A percentile compares a stretch with the other conserved stretches of the same genome.
Evolutionary conservation across 768 basidiomycete species (phyloP).

Genomic region (Lepiota subincarnata): DNA sequence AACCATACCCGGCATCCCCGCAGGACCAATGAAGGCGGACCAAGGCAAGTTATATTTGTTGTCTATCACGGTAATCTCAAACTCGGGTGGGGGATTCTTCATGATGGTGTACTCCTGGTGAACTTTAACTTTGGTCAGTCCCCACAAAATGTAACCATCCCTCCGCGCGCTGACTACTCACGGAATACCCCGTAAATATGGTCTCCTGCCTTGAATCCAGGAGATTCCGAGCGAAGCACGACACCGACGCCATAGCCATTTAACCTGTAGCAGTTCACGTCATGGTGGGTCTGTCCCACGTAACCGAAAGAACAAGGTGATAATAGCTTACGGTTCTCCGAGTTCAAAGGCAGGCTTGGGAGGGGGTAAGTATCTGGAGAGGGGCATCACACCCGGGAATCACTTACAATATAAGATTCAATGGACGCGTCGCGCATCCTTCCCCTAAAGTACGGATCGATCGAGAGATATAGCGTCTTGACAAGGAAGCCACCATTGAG

Average conservation of each 20-base stretch:
- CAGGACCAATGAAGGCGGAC: slow-evolving; percentile 45
- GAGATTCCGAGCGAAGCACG: slow-evolving; percentile 30
- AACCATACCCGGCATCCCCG: slow-evolving; percentile 50
- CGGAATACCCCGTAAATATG: slow-evolving; percentile 9
- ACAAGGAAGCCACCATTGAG: slow-evolving; percentile 37
- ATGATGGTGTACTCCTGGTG: slow-evolving; percentile 38
- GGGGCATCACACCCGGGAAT: neutral
- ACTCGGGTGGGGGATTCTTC: slow-evolving; percentile 13
- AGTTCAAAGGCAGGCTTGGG: slow-evolving; percentile 12
- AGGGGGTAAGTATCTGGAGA: neutral
- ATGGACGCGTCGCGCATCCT: slow-evolving; percentile 28
- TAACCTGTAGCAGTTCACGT: slow-evolving; percentile 15
- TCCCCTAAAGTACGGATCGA: slow-evolving; percentile 42
- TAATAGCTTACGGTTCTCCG: slow-evolving; percentile 11
- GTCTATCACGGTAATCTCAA: slow-evolving; percentile 24
- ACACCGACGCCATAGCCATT: slow-evolving; percentile 28
- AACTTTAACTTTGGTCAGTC: slow-evolving; percentile 17
- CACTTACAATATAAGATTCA: slow-evolving; percentile 17
- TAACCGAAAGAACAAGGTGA: neutral
- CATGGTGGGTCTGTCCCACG: neutral
- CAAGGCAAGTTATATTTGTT: slow-evolving; percentile 45
- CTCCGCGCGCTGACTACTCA: neutral
- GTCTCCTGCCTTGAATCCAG: slow-evolving; percentile 14
- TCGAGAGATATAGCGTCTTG: slow-evolving; percentile 39
- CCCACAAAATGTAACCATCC: no score